Evolutionary conservation across 192 early-diverging fungal genomes (phyloP).

Genomic region (Umbelopsis sp.): DNA sequence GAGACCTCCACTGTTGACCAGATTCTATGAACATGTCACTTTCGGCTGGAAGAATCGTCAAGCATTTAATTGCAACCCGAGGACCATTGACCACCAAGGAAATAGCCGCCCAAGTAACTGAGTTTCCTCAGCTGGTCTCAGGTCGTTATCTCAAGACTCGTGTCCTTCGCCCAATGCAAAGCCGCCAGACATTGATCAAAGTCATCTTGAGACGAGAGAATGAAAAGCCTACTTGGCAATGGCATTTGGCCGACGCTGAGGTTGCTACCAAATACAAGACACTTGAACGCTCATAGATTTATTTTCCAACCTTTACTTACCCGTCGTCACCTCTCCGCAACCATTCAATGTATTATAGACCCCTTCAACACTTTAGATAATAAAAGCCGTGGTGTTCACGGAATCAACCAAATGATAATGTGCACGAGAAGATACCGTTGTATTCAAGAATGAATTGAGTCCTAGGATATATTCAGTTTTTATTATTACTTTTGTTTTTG

Average conservation of each 20-base stretch:
- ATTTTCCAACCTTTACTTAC: too few relatives aligned
- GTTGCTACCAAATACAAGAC: slow-evolving; percentile 5
- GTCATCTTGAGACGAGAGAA: not conserved
- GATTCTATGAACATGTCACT: not conserved
- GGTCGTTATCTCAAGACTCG: slow-evolving; percentile 9
- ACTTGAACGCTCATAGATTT: not conserved
- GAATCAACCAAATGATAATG: too few relatives aligned
- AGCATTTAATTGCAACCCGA: slow-evolving; percentile 15
- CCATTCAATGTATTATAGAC: too few relatives aligned
- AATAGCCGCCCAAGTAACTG: not conserved
- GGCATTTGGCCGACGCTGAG: not conserved
- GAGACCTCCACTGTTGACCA: not conserved
- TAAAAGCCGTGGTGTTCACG: too few relatives aligned
- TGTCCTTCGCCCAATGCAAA: slow-evolving; percentile 11
- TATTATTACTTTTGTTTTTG: not conserved
- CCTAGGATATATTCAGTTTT: not conserved
- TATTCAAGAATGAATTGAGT: too few relatives aligned
- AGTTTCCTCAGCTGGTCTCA: not conserved
- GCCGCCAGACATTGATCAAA: not conserved
- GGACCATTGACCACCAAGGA: slow-evolving; percentile 13
- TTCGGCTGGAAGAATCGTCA: slow-evolving; percentile 16
- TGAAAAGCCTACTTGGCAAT: slow-evolving; percentile 12
- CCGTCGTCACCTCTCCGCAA: too few relatives aligned
- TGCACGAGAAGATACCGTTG: too few relatives aligned
- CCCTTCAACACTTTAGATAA: too few relatives aligned